phyloP scores from a whole-genome alignment of 2,329 filamentous ascomycete genomes.

The Cladosporium phlei region DNA sequence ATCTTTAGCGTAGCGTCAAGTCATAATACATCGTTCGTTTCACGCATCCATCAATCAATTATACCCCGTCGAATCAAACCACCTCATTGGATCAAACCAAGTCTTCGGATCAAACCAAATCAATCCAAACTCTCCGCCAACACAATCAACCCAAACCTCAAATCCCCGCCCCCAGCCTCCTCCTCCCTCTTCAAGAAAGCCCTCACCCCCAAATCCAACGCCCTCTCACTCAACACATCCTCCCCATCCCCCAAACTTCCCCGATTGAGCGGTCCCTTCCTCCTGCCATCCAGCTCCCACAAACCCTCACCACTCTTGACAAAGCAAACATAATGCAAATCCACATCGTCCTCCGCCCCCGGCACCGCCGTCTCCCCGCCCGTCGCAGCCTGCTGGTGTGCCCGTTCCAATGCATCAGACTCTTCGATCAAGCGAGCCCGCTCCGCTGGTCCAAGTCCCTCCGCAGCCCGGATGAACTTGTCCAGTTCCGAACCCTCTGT shows the following conservation, averaged over 20 bases:
- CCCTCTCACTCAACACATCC: conserved; percentile 61
- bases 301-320: conserved; percentile 64
- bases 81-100: no score
- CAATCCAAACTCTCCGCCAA: conserved; percentile 54
- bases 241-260: conserved; percentile 40
- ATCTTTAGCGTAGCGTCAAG: no score
- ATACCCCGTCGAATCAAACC: neutral
- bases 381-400: conserved; percentile 72
- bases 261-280: conserved; percentile 68
- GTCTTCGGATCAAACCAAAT: no score
- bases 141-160: conserved; percentile 61
- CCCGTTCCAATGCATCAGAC: conserved; percentile 67
- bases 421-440: conserved; percentile 73
- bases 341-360: conserved; percentile 71
- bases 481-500: conserved; percentile 54
- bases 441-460: conserved; percentile 60
- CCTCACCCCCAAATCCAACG: conserved; percentile 64
- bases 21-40: no score
- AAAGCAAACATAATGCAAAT: conserved; percentile 94
- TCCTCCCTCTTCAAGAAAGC: conserved; percentile 56
- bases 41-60: neutral
- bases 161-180: conserved; percentile 51
- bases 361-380: conserved; percentile 76
- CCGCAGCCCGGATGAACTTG: conserved; percentile 63
- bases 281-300: conserved; percentile 75